phyloP scores from a whole-genome alignment of 441 rosid genomes.

The Adansonia rubrostipa region DNA sequence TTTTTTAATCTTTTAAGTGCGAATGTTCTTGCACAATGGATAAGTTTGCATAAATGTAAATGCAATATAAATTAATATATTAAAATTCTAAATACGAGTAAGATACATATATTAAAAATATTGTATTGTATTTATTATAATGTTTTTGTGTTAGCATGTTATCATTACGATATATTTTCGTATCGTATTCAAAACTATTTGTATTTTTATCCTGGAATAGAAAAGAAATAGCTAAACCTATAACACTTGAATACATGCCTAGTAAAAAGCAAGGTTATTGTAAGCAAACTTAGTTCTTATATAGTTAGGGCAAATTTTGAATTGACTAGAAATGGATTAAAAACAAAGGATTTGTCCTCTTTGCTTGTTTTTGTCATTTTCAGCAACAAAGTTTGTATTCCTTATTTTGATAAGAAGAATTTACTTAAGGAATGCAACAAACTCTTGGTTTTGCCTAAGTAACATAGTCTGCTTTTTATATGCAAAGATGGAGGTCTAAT shows the following conservation, averaged over 20 bases:
- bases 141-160: no score
- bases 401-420: not conserved
- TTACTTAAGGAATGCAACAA: not conserved
- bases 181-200: no score
- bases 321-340: not conserved
- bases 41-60: not conserved
- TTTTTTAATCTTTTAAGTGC: not conserved
- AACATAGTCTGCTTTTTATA: not conserved
- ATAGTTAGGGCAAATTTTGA: not conserved
- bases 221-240: not conserved
- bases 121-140: no score
- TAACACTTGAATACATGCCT: not conserved
- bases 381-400: not conserved
- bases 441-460: not conserved
- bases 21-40: not conserved
- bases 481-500: not conserved
- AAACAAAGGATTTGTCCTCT: not conserved
- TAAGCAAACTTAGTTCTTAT: not conserved
- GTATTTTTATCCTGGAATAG: not conserved
- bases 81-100: no score
- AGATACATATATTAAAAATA: no score
- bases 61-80: no score
- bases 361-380: not conserved
- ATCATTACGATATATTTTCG: no score
- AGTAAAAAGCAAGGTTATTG: not conserved